Evolutionary conservation across 345 rosid genomes (phyloP).

Genomic region (Populus pruinosa): DNA sequence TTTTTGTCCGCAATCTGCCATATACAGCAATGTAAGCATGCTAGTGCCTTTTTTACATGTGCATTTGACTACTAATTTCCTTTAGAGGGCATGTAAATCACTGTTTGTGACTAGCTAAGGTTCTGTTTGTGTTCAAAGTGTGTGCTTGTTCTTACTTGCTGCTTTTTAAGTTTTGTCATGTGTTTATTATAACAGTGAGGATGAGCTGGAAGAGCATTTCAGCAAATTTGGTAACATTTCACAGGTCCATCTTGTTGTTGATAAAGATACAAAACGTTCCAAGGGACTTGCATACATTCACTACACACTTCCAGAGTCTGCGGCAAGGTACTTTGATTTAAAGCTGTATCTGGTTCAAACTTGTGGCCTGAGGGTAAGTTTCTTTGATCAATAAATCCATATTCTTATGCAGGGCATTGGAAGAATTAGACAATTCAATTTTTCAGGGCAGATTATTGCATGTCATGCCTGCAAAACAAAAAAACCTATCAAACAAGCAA

Average conservation of each 20-base stretch:
- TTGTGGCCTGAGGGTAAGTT: not conserved
- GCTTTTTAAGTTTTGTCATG: not conserved
- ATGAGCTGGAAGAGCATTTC: conserved; percentile 79
- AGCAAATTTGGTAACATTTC: conserved; percentile 55
- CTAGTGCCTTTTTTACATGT: not conserved
- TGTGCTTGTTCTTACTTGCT: not conserved
- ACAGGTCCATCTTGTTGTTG: conserved; percentile 79
- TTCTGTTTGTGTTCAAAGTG: not conserved
- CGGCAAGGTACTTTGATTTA: conserved; percentile 58
- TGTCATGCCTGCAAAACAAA: conserved; percentile 69
- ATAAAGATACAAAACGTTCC: conserved; percentile 85
- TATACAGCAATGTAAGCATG: conserved; percentile 57
- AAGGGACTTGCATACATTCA: conserved; percentile 82
- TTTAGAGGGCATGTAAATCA: not conserved
- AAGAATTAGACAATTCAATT: conserved; percentile 65
- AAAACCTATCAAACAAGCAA: conserved; percentile 42
- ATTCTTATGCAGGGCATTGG: conserved; percentile 59
- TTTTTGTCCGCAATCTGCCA: conserved; percentile 85
- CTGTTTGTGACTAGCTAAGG: not conserved
- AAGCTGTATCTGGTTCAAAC: not conserved
- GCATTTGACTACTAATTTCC: not conserved
- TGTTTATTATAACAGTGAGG: conserved; percentile 54
- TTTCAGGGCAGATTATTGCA: conserved; percentile 94
- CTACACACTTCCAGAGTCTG: conserved; percentile 59
- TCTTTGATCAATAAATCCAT: not conserved